Evolutionary conservation across 768 basidiomycete species (phyloP).

Genomic region (Sporobolomyces roseus): DNA sequence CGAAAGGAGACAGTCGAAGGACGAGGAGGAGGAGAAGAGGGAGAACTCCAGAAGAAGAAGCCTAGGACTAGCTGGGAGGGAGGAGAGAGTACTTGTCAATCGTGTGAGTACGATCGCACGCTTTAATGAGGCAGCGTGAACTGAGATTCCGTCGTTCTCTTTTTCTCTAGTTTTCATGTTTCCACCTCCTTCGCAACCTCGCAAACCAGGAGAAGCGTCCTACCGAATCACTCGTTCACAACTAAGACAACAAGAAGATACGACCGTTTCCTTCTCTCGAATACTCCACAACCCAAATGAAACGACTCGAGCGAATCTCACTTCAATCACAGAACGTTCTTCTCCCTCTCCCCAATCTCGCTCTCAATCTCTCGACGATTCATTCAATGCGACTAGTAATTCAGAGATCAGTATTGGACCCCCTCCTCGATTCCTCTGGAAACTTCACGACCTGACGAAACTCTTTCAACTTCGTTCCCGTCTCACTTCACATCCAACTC

Average conservation of each 20-base stretch:
- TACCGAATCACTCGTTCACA: background rate
- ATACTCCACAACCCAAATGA: background rate
- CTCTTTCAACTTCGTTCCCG: background rate
- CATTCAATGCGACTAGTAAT: slow-evolving; percentile 6
- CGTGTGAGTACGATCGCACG: background rate
- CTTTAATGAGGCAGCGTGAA: background rate
- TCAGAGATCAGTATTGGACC: background rate
- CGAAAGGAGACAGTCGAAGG: background rate
- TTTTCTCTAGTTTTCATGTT: slow-evolving; percentile 6
- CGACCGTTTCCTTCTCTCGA: too few species aligned
- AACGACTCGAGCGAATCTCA: too few species aligned
- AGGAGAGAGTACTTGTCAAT: background rate
- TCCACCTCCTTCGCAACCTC: slow-evolving; percentile 17
- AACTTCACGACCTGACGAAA: too few species aligned
- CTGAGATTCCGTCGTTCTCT: background rate
- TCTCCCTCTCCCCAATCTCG: too few species aligned
- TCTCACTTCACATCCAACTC: background rate
- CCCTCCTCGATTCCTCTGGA: background rate
- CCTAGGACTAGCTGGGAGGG: background rate
- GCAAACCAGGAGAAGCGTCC: background rate
- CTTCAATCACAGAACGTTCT: too few species aligned
- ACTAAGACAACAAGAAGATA: too few species aligned
- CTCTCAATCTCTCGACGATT: too few species aligned
- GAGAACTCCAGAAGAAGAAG: background rate
- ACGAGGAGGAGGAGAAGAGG: background rate